Evolutionary conservation across 352 stramenopile genomes (phyloP), one percentile per base, ranked within the genome.

Genomic region (Pythium aquatile): DNA sequence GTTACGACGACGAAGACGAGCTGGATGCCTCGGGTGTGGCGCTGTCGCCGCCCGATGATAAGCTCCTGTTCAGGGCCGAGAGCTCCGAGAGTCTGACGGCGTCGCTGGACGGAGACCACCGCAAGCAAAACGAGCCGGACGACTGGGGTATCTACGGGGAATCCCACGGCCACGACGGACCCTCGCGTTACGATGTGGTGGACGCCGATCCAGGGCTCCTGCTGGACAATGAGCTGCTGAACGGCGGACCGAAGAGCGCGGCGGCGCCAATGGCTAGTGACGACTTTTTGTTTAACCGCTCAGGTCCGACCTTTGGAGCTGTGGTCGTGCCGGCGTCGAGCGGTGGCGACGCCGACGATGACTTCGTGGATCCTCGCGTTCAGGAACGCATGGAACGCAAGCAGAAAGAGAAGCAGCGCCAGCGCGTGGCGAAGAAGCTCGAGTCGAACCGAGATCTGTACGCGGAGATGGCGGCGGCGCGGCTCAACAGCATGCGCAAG

Each of bases 381-480:
- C 68, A 63, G 4, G 77, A 74, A 40, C 74, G 74, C 1, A 61
- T 77, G 28, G 77, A 79, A 11, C 70, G 75, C 17, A 75, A 86
- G 68, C 59, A 86, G 42, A 82, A 81, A 51, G 73, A 88, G 55
- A 87, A 86, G 63, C 70, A 80, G 29, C 72, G 75, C 68, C 69
- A 73, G 40, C 73, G 75, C 17, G 78, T 79, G 17, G 74, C 72
- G 26, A 78, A 86, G 64, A 91, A 91, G 42, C 75, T 91, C 54
- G 82, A 91, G 64, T 83, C 73, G 46, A 91, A 91, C 58, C 76
- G 78, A 28, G 81, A 91, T 56, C 40, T 84, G 62, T 89, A 88
- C 65, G 82, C 82, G 5, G 79, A 89, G 55, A 90, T 91, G 81
- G 78, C 82, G 10, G 82, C 82, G 0, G 78, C 78, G 32, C 77